Percentiles rank a stretch among this genome's conserved stretches.
Evolutionary conservation across 495 filamentous ascomycete genomes (phyloP).

Genomic region (Penicillium robsamsonii): DNA sequence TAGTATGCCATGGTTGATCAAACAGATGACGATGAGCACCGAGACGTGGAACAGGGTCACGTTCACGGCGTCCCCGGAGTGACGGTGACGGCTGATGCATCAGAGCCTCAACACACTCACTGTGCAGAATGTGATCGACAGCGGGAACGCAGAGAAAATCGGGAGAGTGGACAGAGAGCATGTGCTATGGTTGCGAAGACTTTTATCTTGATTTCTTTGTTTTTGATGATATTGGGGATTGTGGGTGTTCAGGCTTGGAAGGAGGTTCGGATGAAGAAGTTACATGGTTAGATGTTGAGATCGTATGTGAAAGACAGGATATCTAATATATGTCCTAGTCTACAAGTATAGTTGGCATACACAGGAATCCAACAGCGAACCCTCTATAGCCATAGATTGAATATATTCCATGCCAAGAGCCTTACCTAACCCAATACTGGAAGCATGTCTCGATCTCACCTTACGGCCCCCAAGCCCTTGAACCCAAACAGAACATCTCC

Average conservation of each 20-base stretch:
- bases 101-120: constrained; percentile 10
- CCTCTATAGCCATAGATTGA: too few species aligned
- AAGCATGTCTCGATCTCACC: too few species aligned
- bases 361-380: too few species aligned
- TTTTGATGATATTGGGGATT: constrained; percentile 19
- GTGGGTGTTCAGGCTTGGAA: constrained; percentile 7
- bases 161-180: background rate
- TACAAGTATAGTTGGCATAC: background rate
- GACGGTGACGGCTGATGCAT: too few species aligned
- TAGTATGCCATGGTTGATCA: constrained; percentile 9
- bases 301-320: background rate
- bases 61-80: background rate
- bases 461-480: too few species aligned
- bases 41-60: constrained; percentile 5
- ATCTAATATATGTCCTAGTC: too few species aligned
- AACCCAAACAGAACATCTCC: too few species aligned
- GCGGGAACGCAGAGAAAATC: constrained; percentile 13
- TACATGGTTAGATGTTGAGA: background rate
- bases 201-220: constrained; percentile 12
- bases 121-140: constrained; percentile 19
- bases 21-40: background rate
- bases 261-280: constrained; percentile 1
- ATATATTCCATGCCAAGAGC: too few species aligned
- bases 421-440: too few species aligned
- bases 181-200: constrained; percentile 15